These are phyloP conservation scores for Kuraishia ogatae DNA, from an alignment of 805 yeast genomes.

Conservation along the genomic window DNA sequence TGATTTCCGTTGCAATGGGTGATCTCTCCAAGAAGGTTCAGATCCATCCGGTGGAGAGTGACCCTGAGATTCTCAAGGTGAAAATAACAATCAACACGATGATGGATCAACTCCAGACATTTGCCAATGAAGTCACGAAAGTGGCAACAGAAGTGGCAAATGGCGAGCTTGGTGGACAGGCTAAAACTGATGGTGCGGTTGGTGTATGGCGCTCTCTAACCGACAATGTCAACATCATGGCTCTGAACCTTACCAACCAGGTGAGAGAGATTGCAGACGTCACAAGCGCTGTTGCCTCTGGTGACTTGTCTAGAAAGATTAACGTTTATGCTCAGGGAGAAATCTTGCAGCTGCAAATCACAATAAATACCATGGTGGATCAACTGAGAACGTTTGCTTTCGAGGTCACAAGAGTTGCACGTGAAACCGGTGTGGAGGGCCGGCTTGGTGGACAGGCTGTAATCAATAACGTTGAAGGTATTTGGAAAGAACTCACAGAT, in stretches of 20 bases:
- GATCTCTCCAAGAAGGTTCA: constrained; percentile 76
- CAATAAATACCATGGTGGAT: constrained; percentile 85
- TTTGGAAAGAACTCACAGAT: constrained; percentile 82
- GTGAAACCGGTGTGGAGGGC: constrained; percentile 88
- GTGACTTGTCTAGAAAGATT: constrained; percentile 75
- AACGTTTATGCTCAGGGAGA: constrained; percentile 92
- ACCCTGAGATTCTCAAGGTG: constrained; percentile 73
- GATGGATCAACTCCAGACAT: constrained; percentile 82
- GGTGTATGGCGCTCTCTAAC: constrained; percentile 85
- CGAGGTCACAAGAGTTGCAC: constrained; percentile 79
- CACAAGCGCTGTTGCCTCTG: constrained; percentile 81
- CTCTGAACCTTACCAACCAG: constrained; percentile 76
- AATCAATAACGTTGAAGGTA: constrained; percentile 72
- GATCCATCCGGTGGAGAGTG: constrained; percentile 61
- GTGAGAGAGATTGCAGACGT: constrained; percentile 87
- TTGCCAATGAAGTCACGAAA: constrained; percentile 74
- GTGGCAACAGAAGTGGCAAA: constrained; percentile 88
- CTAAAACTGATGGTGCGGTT: constrained; percentile 73
- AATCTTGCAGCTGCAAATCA: constrained; percentile 74
- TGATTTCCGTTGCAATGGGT: constrained; percentile 84
- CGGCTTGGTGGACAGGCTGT: constrained; percentile 84
- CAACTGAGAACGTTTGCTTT: constrained; percentile 76
- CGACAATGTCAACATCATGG: constrained; percentile 84
- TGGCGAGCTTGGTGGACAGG: constrained; percentile 87
- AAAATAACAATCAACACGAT: constrained; percentile 77